Percentiles rank a stretch among this genome's conserved stretches.
phyloP scores from a whole-genome alignment of 2,329 filamentous ascomycete genomes.

The Sarocladium oryzae region DNA sequence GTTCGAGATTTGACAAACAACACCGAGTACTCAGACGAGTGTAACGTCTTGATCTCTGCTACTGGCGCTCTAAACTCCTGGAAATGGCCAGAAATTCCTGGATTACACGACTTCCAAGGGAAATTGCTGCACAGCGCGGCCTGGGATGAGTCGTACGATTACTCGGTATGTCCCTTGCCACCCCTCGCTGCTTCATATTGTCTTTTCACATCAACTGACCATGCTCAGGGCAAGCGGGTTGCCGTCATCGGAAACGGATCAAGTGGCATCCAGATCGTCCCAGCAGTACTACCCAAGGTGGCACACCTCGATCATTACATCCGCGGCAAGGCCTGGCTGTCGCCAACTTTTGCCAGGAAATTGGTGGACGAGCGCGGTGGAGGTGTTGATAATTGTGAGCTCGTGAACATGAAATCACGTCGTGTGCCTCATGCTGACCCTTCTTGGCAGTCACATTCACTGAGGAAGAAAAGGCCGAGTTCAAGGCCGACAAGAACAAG shows the following conservation, averaged over 20 bases:
- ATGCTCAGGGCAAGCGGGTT: conserved; percentile 17
- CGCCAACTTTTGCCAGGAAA: conserved; percentile 34
- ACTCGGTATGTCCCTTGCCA: too few relatives aligned
- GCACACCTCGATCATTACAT: conserved; percentile 53
- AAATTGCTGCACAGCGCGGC: conserved; percentile 36
- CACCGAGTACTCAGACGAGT: conserved; percentile 1
- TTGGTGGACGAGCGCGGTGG: conserved; percentile 5
- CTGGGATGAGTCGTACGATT: conserved; percentile 11
- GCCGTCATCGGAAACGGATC: conserved; percentile 28
- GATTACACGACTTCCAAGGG: conserved; percentile 38
- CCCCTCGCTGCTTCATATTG: too few relatives aligned
- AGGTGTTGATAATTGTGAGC: conserved; percentile 3
- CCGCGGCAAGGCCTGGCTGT: conserved; percentile 61
- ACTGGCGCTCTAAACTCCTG: conserved; percentile 39
- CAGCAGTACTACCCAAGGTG: conserved; percentile 4
- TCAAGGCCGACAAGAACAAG: conserved; percentile 41
- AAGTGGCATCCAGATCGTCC: conserved; percentile 26
- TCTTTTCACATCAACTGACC: background rate
- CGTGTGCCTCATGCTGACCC: background rate
- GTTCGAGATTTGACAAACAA: conserved; percentile 2
- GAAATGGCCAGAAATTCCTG: conserved; percentile 39
- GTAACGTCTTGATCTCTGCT: background rate
- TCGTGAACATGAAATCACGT: background rate
- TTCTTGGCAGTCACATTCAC: background rate
- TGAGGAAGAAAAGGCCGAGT: conserved; percentile 34